Evolutionary conservation across 441 rosid genomes (phyloP).

Genomic region (Adansonia madagascariensis): DNA sequence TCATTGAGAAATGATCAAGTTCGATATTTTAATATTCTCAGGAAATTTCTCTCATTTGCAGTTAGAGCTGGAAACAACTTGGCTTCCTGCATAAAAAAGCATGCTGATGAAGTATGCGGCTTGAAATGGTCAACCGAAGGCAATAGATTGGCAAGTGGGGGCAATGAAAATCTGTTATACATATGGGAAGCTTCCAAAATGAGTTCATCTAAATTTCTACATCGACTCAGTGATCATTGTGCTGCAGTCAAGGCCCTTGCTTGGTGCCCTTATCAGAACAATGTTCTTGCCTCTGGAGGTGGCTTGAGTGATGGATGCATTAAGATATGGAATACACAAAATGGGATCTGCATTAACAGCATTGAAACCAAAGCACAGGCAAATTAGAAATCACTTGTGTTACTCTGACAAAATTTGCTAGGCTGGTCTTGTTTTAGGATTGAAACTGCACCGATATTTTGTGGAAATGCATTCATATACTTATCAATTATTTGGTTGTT

Average conservation of each 20-base stretch:
- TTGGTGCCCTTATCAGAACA: constrained; percentile 62
- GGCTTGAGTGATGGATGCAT: constrained; percentile 57
- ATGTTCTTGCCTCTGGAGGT: constrained; percentile 70
- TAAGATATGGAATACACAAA: constrained; percentile 52
- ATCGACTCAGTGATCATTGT: constrained; percentile 45
- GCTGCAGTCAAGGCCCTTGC: constrained; percentile 71
- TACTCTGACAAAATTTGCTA: neutral
- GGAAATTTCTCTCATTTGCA: constrained; percentile 23
- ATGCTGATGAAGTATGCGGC: constrained; percentile 52
- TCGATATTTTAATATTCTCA: too few relatives aligned
- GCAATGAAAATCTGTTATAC: constrained; percentile 49
- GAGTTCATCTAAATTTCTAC: constrained; percentile 45
- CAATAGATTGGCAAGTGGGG: constrained; percentile 60
- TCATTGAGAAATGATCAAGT: neutral
- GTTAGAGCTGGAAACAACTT: constrained; percentile 42
- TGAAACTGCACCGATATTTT: neutral
- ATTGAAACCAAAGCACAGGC: constrained; percentile 57
- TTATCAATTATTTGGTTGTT: too few relatives aligned
- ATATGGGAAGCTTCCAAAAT: constrained; percentile 61
- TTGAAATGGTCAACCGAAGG: constrained; percentile 61
- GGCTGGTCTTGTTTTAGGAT: neutral
- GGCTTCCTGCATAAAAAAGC: constrained; percentile 38
- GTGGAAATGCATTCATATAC: neutral
- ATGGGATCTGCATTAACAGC: constrained; percentile 41
- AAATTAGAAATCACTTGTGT: constrained; percentile 18